phyloP scores from a whole-genome alignment of 2,329 filamentous ascomycete genomes.

The Cladosporium oxysporum region DNA sequence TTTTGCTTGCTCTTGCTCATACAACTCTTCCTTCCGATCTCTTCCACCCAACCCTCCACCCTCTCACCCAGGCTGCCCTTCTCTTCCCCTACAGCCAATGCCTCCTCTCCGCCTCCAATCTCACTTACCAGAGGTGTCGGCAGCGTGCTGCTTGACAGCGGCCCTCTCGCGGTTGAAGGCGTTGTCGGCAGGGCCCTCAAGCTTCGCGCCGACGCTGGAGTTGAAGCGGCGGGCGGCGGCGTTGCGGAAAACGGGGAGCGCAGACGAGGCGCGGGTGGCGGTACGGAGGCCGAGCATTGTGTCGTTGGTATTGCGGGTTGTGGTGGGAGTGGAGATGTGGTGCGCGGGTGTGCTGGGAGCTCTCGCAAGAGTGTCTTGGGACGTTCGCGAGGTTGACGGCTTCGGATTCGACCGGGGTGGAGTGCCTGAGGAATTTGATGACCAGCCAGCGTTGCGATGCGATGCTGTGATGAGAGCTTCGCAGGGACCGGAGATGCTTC shows the following conservation, averaged over 20 bases:
- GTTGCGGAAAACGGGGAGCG: conserved; percentile 20
- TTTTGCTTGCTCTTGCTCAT: background rate
- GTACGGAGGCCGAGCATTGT: conserved; percentile 21
- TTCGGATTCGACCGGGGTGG: conserved; percentile 4
- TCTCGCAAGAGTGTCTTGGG: background rate
- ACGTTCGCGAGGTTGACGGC: conserved; percentile 8
- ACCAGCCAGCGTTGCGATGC: background rate
- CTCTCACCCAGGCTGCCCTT: background rate
- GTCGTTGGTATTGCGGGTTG: conserved; percentile 1
- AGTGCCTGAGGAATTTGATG: conserved; percentile 7
- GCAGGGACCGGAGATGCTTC: conserved; percentile 3
- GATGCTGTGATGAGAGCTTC: background rate
- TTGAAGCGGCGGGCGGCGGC: conserved; percentile 14
- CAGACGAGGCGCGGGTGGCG: conserved; percentile 15
- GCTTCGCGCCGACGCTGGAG: conserved; percentile 26
- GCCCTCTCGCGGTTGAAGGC: conserved; percentile 89
- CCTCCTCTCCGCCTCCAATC: background rate
- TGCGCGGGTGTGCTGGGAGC: background rate
- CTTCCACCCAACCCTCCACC: background rate
- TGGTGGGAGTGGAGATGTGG: conserved; percentile 7
- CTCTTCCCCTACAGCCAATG: background rate
- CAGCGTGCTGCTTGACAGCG: conserved; percentile 88
- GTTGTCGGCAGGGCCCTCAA: conserved; percentile 72
- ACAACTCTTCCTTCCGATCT: background rate
- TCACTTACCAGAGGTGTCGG: conserved; percentile 74